phyloP scores from a whole-genome alignment of 331 rosid genomes.

The Quercus tomentella region DNA sequence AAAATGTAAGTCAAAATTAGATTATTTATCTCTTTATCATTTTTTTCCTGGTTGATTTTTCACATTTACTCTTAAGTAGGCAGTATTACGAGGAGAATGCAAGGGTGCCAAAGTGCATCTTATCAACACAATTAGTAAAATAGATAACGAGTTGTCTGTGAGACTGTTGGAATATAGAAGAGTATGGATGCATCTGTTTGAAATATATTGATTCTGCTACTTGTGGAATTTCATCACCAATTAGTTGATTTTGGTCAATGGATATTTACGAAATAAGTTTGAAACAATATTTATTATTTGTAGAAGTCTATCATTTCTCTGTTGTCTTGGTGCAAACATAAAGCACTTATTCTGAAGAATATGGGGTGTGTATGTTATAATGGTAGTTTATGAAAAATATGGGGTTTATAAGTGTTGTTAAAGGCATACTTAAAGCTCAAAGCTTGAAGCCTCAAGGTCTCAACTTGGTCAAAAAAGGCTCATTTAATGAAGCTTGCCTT shows the following conservation, averaged over 20 bases:
- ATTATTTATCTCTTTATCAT: neutral
- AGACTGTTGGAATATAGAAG: neutral
- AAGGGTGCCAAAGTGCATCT: neutral
- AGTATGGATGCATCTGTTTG: neutral
- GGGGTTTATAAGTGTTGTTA: neutral
- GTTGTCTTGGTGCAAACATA: neutral
- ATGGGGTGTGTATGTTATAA: neutral
- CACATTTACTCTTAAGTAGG: neutral
- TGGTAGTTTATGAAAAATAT: neutral
- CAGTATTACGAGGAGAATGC: neutral
- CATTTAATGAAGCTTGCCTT: too few relatives aligned
- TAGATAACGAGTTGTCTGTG: neutral
- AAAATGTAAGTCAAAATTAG: slow-evolving; percentile 56
- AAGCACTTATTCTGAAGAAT: neutral
- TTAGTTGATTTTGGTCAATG: neutral
- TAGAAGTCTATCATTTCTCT: neutral
- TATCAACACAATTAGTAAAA: neutral
- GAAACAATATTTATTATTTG: neutral
- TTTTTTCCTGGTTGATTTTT: neutral
- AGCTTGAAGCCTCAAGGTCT: too few relatives aligned
- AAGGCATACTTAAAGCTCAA: too few relatives aligned
- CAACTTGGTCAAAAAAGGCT: too few relatives aligned
- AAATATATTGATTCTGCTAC: neutral
- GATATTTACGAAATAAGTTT: neutral
- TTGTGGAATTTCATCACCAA: neutral